Evolutionary conservation across 139 green algal species (phyloP), one percentile per base, ranked within the genome.

Genomic region (Tetraselmis striata): DNA sequence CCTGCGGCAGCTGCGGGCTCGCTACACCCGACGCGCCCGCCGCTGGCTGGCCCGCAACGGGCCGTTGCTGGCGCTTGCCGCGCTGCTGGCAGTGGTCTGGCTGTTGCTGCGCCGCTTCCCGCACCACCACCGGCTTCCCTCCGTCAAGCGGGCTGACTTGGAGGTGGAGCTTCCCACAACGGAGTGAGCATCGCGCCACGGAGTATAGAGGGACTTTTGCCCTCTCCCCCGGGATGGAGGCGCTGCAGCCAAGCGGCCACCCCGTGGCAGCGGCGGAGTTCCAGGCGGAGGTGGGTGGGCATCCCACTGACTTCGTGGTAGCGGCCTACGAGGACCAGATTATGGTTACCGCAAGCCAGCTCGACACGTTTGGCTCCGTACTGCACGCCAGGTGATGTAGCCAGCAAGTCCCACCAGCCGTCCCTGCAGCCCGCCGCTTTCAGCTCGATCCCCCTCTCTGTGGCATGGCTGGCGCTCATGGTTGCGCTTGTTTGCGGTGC

Each of bases 341-440:
- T 1, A n/a, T 92, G 74, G 75, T 91, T 0, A 67, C 90, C 25
- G 80, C 32, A 23, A 86, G 84, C 0, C 84, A 90, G 32, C 59
- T 85, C 24, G 86, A 79, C 59, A 91, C 82, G 1, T 75, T 92
- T 27, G 88, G 88, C 29, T 85, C 84, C 18, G 59, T 92, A 0
- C 74, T 90, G 31, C 28, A 76, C 0, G 82, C 88, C 11, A 78
- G 83, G 78, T 81, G 77, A n/a, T 82, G 11, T 67, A 67, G n/a
- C n/a, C n/a, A n/a, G n/a, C n/a, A n/a, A n/a, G n/a, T n/a, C n/a
- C n/a, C n/a, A n/a, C n/a, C n/a, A n/a, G n/a, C n/a, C n/a, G n/a
- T n/a, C n/a, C n/a, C n/a, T n/a, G n/a, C n/a, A n/a, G n/a, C n/a
- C n/a, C n/a, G n/a, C n/a, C n/a, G n/a, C n/a, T n/a, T n/a, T n/a